phyloP scores from a whole-genome alignment of 108 stramenopile genomes.

The Nitzschia palea region DNA sequence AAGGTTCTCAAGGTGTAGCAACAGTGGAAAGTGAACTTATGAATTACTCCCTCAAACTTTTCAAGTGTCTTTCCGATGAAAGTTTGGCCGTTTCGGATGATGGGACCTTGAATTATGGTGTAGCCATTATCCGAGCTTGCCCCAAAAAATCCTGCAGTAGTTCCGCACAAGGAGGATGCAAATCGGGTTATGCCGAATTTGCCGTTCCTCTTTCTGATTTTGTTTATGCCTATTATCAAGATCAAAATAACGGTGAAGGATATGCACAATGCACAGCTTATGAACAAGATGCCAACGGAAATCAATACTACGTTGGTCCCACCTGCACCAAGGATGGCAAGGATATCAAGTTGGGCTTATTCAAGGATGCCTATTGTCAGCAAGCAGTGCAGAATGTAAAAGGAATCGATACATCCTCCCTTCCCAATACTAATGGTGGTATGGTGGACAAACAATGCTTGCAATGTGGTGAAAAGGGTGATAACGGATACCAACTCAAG shows the following conservation, averaged over 20 bases:
- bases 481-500: constrained; percentile 30
- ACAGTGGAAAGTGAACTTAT: neutral
- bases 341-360: constrained; percentile 35
- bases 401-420: constrained; percentile 20
- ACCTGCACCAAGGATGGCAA: constrained; percentile 37
- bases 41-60: constrained; percentile 10
- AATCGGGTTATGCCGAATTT: constrained; percentile 39
- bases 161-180: constrained; percentile 22
- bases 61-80: constrained; percentile 15
- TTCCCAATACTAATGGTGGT: constrained; percentile 40
- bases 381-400: neutral
- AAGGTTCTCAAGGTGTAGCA: neutral
- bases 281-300: constrained; percentile 22
- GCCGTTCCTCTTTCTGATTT: constrained; percentile 39
- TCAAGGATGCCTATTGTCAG: constrained; percentile 30
- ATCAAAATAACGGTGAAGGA: constrained; percentile 21
- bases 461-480: constrained; percentile 27
- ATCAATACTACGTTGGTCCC: constrained; percentile 36
- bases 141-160: constrained; percentile 29
- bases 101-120: too few relatives aligned
- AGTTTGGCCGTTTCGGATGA: neutral
- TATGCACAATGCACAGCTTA: constrained; percentile 39
- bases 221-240: constrained; percentile 44
- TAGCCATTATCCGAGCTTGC: constrained; percentile 44
- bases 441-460: constrained; percentile 32